Evolutionary conservation across 768 basidiomycete species (phyloP).

Genomic region (Pleurotus tuber-regium): DNA sequence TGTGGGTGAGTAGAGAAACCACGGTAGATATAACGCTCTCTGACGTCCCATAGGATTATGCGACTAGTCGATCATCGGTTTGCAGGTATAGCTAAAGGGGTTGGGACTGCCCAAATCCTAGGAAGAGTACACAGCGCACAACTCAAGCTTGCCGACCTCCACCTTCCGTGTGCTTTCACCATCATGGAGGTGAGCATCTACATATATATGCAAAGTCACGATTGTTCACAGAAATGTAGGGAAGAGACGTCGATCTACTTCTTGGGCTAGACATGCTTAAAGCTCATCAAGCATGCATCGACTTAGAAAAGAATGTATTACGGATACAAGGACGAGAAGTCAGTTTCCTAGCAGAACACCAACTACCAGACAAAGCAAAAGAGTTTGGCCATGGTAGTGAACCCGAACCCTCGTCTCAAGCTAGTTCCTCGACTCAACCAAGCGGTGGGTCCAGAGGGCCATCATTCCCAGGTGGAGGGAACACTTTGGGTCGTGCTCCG

Average conservation of each 20-base stretch:
- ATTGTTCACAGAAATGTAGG: slow-evolving; percentile 40
- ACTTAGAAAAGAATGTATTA: slow-evolving; percentile 84
- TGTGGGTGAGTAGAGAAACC: slow-evolving; percentile 67
- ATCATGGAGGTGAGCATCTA: slow-evolving; percentile 77
- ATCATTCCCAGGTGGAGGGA: slow-evolving; percentile 69
- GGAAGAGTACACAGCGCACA: slow-evolving; percentile 94
- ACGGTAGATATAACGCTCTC: slow-evolving; percentile 10
- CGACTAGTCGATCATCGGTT: slow-evolving; percentile 87
- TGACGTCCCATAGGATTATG: slow-evolving; percentile 65
- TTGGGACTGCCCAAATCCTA: slow-evolving; percentile 91
- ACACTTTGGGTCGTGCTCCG: slow-evolving; percentile 52
- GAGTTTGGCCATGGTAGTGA: slow-evolving; percentile 28
- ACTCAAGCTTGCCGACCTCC: slow-evolving; percentile 80
- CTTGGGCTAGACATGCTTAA: slow-evolving; percentile 99
- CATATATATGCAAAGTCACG: neutral
- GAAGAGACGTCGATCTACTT: slow-evolving; percentile 90
- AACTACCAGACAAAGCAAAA: slow-evolving; percentile 82
- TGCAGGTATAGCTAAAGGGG: slow-evolving; percentile 87
- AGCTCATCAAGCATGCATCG: slow-evolving; percentile 94
- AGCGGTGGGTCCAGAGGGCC: slow-evolving; percentile 13
- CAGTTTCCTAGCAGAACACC: slow-evolving; percentile 88
- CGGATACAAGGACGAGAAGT: slow-evolving; percentile 93
- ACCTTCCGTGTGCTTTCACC: slow-evolving; percentile 88
- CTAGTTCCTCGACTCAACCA: slow-evolving; percentile 17
- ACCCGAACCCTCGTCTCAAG: slow-evolving; percentile 11